Percentiles rank a stretch among this genome's conserved stretches.
Conservation (phyloP, 2,329 filamentous ascomycete species). For the Diaporthe citrichinensis region DNA sequence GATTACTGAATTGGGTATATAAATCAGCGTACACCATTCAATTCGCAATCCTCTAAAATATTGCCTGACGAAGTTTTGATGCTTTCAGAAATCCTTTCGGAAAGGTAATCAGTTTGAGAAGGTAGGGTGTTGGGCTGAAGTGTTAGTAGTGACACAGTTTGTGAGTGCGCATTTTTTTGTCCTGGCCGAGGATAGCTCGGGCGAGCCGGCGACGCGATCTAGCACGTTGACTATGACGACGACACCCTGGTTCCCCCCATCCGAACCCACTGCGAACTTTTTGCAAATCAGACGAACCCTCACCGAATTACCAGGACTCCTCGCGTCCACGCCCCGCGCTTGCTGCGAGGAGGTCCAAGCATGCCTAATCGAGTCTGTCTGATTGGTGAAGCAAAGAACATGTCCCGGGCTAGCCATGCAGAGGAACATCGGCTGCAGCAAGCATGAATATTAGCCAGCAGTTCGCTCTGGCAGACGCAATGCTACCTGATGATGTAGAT, state of each 20-base stretch:
- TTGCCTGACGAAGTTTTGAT: too few species aligned
- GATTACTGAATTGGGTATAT: too few species aligned
- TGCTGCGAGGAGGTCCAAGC: background rate
- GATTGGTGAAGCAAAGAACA: constrained; percentile 3
- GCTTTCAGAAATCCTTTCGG: too few species aligned
- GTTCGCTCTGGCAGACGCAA: constrained; percentile 3
- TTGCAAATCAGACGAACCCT: background rate
- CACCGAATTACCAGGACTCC: background rate
- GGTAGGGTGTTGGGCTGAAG: too few species aligned
- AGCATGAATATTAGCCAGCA: background rate
- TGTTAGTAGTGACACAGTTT: too few species aligned
- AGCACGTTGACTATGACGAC: constrained; percentile 16
- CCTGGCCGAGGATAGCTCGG: too few species aligned
- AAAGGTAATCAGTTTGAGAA: too few species aligned
- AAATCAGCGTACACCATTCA: too few species aligned
- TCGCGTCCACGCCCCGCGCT: background rate
- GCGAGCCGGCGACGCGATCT: constrained; percentile 14
- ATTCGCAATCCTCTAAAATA: too few species aligned
- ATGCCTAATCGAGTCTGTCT: constrained; percentile 17
- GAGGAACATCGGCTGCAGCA: constrained; percentile 11
- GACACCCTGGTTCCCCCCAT: background rate
- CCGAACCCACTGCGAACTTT: background rate
- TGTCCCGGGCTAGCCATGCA: constrained; percentile 1
- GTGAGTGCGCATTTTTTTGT: too few species aligned
- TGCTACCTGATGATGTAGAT: constrained; percentile 25